Conservation (phyloP, 2,329 filamentous ascomycete genomes). For the Microdochium bolleyi region DNA sequence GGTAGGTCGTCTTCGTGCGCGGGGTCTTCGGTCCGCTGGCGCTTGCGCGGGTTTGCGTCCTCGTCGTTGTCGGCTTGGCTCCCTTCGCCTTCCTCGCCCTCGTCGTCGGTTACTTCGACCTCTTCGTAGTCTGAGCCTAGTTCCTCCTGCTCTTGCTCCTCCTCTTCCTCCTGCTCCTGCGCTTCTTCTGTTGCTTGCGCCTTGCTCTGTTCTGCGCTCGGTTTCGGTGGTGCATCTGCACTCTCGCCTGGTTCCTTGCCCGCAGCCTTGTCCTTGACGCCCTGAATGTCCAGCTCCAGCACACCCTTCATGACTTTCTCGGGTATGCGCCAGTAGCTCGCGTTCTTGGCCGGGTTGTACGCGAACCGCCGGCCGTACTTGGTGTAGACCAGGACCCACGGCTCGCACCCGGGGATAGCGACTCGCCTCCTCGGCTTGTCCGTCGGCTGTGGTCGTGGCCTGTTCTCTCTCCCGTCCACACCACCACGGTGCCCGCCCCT, state of each 20-base stretch:
- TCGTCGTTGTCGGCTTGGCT: conserved; percentile 45
- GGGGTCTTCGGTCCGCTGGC: conserved; percentile 35
- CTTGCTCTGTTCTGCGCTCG: conserved; percentile 17
- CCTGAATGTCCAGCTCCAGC: conserved; percentile 62
- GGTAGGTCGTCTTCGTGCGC: conserved; percentile 34
- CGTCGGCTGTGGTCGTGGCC: conserved; percentile 57
- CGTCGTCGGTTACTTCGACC: conserved; percentile 57
- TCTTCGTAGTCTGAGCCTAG: conserved; percentile 73
- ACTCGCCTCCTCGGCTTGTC: conserved; percentile 79
- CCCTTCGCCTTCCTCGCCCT: conserved; percentile 42
- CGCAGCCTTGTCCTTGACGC: conserved; percentile 50
- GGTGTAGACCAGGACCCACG: conserved; percentile 90
- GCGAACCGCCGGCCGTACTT: conserved; percentile 85
- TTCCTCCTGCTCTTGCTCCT: conserved; percentile 34
- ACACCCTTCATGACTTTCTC: conserved; percentile 77
- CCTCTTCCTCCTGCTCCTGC: conserved; percentile 28
- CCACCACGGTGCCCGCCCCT: conserved; percentile 37
- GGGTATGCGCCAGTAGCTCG: conserved; percentile 94
- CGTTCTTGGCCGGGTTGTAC: conserved; percentile 76
- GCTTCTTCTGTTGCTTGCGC: conserved; percentile 38
- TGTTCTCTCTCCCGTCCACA: conserved; percentile 46
- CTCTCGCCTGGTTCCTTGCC: conserved; percentile 8
- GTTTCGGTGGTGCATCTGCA: conserved; percentile 6
- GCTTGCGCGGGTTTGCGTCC: conserved; percentile 36
- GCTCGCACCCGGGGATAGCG: conserved; percentile 69